Evolutionary conservation across 306 rosid genomes (phyloP), one percentile per base, ranked within the genome.

Genomic region (Castanospermum australe): DNA sequence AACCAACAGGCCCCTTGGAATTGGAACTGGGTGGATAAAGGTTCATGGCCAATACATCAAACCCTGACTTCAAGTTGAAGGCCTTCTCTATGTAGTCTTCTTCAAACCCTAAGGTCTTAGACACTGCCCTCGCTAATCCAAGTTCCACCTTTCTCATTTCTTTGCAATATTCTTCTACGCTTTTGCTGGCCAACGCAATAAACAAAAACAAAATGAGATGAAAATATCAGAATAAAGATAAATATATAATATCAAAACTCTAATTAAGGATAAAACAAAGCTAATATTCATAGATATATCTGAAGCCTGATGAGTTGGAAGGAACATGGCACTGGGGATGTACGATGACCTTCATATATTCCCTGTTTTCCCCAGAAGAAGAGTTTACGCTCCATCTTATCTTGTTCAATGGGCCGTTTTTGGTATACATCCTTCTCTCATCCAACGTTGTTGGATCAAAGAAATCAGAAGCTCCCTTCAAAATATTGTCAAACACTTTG

Each of bases 81-180:
- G 87, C 90, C 6, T 88, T 80, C 14, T 86, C 92, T 67, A 90
- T 60, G 83, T 79, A 90, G 51, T 50, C 2, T 62, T 90, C 90
- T 73, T 88, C 92, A 54, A 84, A 55, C 77, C 92, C 90, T 15
- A 88, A 36, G 38, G 75, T 77, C 55, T 56, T 80, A 2, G 92
- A 87, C 12, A 88, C 9, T 17, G 90, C 86, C 50, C 54, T 88
- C 35, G 86, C 90, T 63, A 90, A 44, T 38, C 85, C 86, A 3
- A 0, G 0, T 0, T 48, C 90, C 22, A 82, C 30, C 9, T 2
- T 59, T 62, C 89, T 83, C 85, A 80, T 61, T 30, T 66, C 80
- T 41, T 75, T 75, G 81, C 13, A 35, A 65, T 87, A 90, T 25
- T 69, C 89, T 52, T 73, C 82, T 67, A 82, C 4, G 7, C 45